Percentiles rank a stretch among this genome's conserved stretches.
Evolutionary conservation across 345 rosid species (phyloP).

Genomic region (Eucalyptus pauciflora): DNA sequence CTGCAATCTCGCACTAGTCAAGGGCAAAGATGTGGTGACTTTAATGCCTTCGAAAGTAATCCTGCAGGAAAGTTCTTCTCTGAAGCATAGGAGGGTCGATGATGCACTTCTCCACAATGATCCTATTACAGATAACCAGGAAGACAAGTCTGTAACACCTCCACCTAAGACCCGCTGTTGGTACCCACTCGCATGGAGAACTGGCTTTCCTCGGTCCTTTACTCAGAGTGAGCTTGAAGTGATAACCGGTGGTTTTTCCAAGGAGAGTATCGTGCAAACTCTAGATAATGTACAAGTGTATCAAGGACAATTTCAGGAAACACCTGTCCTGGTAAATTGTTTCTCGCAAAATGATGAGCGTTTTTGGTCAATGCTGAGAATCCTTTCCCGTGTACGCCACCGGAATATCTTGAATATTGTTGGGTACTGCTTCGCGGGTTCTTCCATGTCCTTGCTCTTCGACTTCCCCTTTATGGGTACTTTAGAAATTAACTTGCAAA

Average conservation of each 20-base stretch:
- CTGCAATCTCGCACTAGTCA: slow-evolving; percentile 39
- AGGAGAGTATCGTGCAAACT: neutral
- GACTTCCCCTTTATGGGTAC: slow-evolving; percentile 19
- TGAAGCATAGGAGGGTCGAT: neutral
- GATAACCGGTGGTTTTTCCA: slow-evolving; percentile 18
- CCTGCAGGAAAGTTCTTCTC: neutral
- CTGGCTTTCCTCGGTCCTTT: slow-evolving; percentile 28
- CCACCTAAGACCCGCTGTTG: slow-evolving; percentile 2
- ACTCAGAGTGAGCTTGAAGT: slow-evolving; percentile 17
- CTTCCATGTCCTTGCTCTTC: slow-evolving; percentile 8
- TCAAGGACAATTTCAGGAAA: slow-evolving; percentile 16
- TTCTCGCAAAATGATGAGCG: slow-evolving; percentile 16
- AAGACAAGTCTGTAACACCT: neutral
- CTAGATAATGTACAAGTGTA: neutral
- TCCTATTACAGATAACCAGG: neutral
- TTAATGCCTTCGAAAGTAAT: slow-evolving; percentile 15
- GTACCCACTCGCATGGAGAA: slow-evolving; percentile 31
- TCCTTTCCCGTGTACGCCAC: slow-evolving; percentile 26
- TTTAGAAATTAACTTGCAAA: slow-evolving; percentile 12
- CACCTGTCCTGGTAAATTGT: slow-evolving; percentile 10
- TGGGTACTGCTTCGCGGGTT: slow-evolving; percentile 30
- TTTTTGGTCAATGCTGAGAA: slow-evolving; percentile 24
- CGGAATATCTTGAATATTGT: slow-evolving; percentile 27
- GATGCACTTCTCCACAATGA: neutral
- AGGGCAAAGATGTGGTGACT: slow-evolving; percentile 32